Percentiles rank a stretch among this genome's conserved stretches.
phyloP scores from a whole-genome alignment of 1,284 basidiomycete genomes.

The Coniferiporia sulphurascens region DNA sequence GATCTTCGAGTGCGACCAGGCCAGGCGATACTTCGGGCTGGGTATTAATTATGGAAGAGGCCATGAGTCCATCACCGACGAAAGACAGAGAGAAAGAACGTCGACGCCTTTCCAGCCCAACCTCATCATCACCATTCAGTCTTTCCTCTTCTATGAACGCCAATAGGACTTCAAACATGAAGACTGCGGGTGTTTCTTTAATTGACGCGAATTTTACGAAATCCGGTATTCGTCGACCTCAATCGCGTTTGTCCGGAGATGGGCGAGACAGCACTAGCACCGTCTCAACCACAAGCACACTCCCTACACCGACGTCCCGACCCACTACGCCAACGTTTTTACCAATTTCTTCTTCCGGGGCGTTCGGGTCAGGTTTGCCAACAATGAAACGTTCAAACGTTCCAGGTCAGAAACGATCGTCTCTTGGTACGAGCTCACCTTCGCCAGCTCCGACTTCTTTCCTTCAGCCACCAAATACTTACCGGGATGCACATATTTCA shows the following conservation, averaged over 20 bases:
- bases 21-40: conserved; percentile 64
- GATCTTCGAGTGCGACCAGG: not conserved
- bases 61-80: conserved; percentile 51
- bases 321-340: conserved; percentile 72
- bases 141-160: conserved; percentile 27
- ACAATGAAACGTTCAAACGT: conserved; percentile 58
- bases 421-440: conserved; percentile 42
- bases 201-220: conserved; percentile 35
- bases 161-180: conserved; percentile 20
- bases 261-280: conserved; percentile 46
- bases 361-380: conserved; percentile 38
- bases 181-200: conserved; percentile 31
- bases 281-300: conserved; percentile 51
- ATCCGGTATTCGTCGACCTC: conserved; percentile 50
- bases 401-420: conserved; percentile 50
- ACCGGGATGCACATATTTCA: conserved; percentile 32
- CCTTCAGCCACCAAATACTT: conserved; percentile 28
- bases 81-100: conserved; percentile 51
- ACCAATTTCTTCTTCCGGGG: conserved; percentile 52
- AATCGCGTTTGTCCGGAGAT: conserved; percentile 60
- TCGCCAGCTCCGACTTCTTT: conserved; percentile 24
- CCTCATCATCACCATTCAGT: conserved; percentile 30
- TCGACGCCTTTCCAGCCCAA: conserved; percentile 57
- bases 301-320: conserved; percentile 63
- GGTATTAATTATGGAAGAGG: conserved; percentile 81